Base-by-base conservation (phyloP, 306 rosid genomes). In the Cicer arietinum region DNA sequence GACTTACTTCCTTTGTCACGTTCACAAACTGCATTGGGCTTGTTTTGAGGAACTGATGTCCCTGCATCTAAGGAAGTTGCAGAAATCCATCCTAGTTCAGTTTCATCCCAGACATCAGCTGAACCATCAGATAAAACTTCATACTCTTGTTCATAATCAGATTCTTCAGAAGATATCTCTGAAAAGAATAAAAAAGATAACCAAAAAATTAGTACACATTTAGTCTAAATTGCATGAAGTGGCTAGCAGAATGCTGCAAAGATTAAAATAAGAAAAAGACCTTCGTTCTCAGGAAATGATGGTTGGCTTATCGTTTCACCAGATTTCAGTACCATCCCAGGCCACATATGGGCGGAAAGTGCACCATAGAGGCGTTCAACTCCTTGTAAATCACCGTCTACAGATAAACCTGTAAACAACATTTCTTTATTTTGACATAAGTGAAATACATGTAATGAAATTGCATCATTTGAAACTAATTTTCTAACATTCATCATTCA, bases 321-420 rank as follows among this genome's bases (percentile, higher is more conserved):
- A 17, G 96, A 87, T 78, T 94, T 94, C 47, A 94, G 81, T 70
- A 88, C 70, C 97, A 94, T 94, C 81, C 98, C 97, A 71, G 98
- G 89, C 98, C 97, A 94, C 91, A 91, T 87, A 82, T 94, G 89
- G 77, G 98, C 97, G 52, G 91, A 86, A 77, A 91, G 97, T 79
- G 97, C 98, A 63, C 96, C 98, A 50, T 71, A 79, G 62, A 91
- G 87, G 54, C 98, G 93, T 54, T 88, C 96, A 82, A 93, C 87
- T 80, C 98, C 97, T 82, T 91, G 98, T 71, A 86, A 87, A 85
- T 94, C 98, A 25, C 96, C 91, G 63, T 91, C 84, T 40, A 86
- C 69, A 14, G 97, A 94, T 73, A 94, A 83, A 74, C 98, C 97
- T 94, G 91, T 74, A 67, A 68, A 77, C 12, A 77, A 68, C 47